phyloP scores from a whole-genome alignment of 305 asterid genomes.

The Solanum hybrid region DNA sequence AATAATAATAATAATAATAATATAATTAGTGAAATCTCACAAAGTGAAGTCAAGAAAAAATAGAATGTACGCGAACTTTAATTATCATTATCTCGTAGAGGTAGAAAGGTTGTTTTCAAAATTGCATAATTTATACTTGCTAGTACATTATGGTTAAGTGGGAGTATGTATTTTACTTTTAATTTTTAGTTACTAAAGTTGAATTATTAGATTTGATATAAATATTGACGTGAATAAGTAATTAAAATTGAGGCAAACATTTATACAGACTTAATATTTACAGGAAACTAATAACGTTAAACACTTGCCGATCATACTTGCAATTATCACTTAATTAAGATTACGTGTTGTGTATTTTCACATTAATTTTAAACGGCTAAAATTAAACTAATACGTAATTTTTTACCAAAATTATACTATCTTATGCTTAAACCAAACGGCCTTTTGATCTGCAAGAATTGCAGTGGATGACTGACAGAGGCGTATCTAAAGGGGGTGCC shows the following conservation, averaged over 20 bases:
- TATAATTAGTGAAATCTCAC: too few relatives aligned
- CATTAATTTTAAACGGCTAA: neutral
- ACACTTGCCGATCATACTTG: neutral
- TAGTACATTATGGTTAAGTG: neutral
- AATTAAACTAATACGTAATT: too few relatives aligned
- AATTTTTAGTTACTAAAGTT: neutral
- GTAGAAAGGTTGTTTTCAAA: rapidly evolving
- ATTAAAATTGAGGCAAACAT: too few relatives aligned
- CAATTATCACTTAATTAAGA: neutral
- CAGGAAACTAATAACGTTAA: neutral
- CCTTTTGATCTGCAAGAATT: too few relatives aligned
- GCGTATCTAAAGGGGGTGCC: too few relatives aligned
- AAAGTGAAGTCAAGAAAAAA: too few relatives aligned
- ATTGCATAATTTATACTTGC: neutral
- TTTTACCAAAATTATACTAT: too few relatives aligned
- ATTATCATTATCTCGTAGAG: neutral
- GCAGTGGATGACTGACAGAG: too few relatives aligned
- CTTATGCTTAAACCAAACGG: too few relatives aligned
- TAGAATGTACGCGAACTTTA: rapidly evolving
- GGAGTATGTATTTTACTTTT: neutral
- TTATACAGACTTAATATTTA: neutral
- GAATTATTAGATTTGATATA: neutral
- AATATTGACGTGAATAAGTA: neutral
- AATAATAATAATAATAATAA: too few relatives aligned
- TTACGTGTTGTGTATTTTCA: too few relatives aligned